A percentile compares a stretch with the other conserved stretches of the same genome.
These are phyloP conservation scores for Adiantum capillusveneris DNA, from an alignment of 75 land plant genomes.

Conservation along the genomic window DNA sequence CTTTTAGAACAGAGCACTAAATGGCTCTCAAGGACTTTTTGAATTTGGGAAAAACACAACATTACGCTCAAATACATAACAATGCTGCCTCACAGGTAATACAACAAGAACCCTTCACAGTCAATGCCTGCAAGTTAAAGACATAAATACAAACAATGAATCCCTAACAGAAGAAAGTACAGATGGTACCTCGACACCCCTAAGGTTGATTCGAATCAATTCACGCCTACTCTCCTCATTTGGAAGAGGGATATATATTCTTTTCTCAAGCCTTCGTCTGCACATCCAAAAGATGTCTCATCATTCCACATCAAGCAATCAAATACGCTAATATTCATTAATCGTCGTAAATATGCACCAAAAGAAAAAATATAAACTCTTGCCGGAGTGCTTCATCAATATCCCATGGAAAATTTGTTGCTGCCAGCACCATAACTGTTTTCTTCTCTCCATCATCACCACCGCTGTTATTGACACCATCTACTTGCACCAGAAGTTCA, in stretches of 20 bases:
- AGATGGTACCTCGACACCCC: conserved; percentile 88
- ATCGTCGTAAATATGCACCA: too few relatives aligned
- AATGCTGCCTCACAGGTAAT: too few relatives aligned
- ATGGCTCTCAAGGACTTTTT: too few relatives aligned
- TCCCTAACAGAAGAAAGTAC: too few relatives aligned
- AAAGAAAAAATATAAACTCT: not conserved
- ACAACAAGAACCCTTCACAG: too few relatives aligned
- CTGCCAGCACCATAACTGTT: conserved; percentile 97
- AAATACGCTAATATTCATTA: too few relatives aligned
- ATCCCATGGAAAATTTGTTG: conserved; percentile 99
- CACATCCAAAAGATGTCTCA: conserved; percentile 5
- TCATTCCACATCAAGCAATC: not conserved
- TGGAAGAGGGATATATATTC: conserved; percentile 96
- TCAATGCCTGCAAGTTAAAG: too few relatives aligned
- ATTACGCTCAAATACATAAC: too few relatives aligned
- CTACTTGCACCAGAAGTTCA: conserved; percentile 96
- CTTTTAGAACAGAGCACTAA: too few relatives aligned
- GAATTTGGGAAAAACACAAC: too few relatives aligned
- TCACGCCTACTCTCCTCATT: conserved; percentile 82
- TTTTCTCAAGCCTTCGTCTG: conserved; percentile 93
- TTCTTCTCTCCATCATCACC: conserved; percentile 79
- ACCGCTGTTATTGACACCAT: conserved; percentile 81
- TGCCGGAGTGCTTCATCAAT: conserved; percentile 99
- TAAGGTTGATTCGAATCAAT: conserved; percentile 83
- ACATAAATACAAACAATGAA: too few relatives aligned